A percentile compares a stretch with the other conserved stretches of the same genome.
phyloP scores from a whole-genome alignment of 2,329 filamentous ascomycete genomes.

The Cyphellophora europaea region DNA sequence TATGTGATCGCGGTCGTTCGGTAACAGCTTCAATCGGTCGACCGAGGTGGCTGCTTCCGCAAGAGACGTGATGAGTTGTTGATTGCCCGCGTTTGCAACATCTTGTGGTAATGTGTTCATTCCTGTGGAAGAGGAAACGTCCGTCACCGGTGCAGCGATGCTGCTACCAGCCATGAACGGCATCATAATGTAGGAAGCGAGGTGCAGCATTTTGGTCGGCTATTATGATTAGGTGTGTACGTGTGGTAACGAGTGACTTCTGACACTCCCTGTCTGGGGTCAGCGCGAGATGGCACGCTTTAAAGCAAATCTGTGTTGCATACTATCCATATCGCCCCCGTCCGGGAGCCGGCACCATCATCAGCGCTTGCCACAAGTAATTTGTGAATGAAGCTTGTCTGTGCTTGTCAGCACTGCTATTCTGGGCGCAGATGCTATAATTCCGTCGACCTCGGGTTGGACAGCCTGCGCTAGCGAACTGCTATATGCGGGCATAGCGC shows the following conservation, averaged over 20 bases:
- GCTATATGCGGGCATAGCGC: too few species aligned
- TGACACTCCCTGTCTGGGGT: too few species aligned
- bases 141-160: conserved; percentile 1
- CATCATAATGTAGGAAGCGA: conserved; percentile 4
- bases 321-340: too few species aligned
- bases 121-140: neutral
- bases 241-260: neutral
- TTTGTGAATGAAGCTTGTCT: too few species aligned
- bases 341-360: too few species aligned
- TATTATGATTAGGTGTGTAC: neutral
- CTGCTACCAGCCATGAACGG: neutral
- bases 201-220: conserved; percentile 3
- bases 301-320: too few species aligned
- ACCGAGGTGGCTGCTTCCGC: conserved; percentile 5
- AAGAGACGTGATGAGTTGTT: conserved; percentile 7
- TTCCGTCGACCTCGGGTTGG: too few species aligned
- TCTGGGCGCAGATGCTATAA: too few species aligned
- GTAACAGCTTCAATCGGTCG: conserved; percentile 13
- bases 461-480: too few species aligned
- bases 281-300: too few species aligned
- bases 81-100: neutral
- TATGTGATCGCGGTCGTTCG: conserved; percentile 36
- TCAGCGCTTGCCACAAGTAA: too few species aligned
- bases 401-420: too few species aligned
- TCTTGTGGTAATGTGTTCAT: conserved; percentile 1